A percentile compares a stretch with the other conserved stretches of the same genome.
Conservation (phyloP, 805 yeast genomes). For the Candida glaebosa region DNA sequence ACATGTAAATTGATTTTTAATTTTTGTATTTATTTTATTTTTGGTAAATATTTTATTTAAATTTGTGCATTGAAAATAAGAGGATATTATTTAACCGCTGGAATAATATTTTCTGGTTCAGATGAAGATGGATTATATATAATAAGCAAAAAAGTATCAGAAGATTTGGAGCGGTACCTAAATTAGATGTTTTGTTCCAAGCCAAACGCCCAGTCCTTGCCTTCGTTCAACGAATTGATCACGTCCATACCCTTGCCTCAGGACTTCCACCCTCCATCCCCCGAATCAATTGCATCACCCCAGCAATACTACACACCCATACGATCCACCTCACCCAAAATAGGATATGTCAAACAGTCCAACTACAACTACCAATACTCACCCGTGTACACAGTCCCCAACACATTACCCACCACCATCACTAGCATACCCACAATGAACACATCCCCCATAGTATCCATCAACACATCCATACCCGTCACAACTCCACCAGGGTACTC, state of each 20-base stretch:
- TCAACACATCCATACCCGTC: constrained; percentile 1
- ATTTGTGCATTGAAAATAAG: background rate
- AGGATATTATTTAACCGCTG: background rate
- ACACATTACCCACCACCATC: background rate
- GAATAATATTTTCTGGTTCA: background rate
- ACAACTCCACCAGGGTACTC: constrained; percentile 2
- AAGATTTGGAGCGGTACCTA: background rate
- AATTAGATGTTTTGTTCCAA: constrained; percentile 11
- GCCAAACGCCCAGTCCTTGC: constrained; percentile 19
- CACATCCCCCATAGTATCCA: constrained; percentile 1
- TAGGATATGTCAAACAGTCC: background rate
- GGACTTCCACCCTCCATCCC: constrained; percentile 9
- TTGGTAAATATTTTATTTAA: too few relatives aligned
- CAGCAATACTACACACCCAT: background rate
- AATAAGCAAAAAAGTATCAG: background rate
- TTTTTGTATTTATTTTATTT: too few relatives aligned
- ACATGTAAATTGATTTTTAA: too few relatives aligned
- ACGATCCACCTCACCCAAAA: background rate
- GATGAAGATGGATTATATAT: background rate
- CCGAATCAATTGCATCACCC: background rate
- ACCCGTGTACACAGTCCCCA: background rate
- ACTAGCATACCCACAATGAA: constrained; percentile 1
- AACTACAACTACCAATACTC: background rate
- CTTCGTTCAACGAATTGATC: constrained; percentile 32
- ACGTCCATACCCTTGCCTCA: constrained; percentile 26